These are phyloP conservation scores for Stephania japonica DNA, from an alignment of 164 flowering plant genomes.

Conservation along the genomic window DNA sequence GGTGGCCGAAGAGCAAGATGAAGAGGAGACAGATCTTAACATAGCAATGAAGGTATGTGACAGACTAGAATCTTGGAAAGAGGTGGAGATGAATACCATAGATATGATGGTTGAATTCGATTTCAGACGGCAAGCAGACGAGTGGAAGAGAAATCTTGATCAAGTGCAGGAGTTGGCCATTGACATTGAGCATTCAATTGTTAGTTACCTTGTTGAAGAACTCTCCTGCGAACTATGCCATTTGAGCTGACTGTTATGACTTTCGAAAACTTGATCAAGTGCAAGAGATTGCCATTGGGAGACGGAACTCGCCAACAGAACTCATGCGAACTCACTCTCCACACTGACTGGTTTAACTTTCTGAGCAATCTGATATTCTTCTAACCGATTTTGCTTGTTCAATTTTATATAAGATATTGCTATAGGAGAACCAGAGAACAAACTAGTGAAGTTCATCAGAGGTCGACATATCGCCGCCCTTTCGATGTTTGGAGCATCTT, in stretches of 20 bases:
- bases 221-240: constrained; percentile 42
- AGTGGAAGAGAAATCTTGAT: constrained; percentile 41
- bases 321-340: constrained; percentile 37
- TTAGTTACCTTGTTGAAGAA: constrained; percentile 49
- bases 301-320: constrained; percentile 21
- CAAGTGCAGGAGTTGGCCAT: constrained; percentile 31
- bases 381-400: constrained; percentile 9
- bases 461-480: neutral
- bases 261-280: constrained; percentile 25
- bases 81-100: constrained; percentile 54
- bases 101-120: constrained; percentile 86
- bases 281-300: constrained; percentile 34
- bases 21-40: constrained; percentile 10
- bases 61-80: constrained; percentile 60
- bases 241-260: neutral
- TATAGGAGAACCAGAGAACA: neutral
- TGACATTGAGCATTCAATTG: constrained; percentile 50
- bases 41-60: constrained; percentile 36
- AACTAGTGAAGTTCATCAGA: neutral
- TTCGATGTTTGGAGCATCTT: neutral
- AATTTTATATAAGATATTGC: neutral
- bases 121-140: constrained; percentile 35
- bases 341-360: neutral
- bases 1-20: constrained; percentile 40
- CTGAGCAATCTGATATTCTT: neutral